Base-by-base conservation (phyloP, 2,329 filamentous ascomycete genomes). In the Aspergillus felis region DNA sequence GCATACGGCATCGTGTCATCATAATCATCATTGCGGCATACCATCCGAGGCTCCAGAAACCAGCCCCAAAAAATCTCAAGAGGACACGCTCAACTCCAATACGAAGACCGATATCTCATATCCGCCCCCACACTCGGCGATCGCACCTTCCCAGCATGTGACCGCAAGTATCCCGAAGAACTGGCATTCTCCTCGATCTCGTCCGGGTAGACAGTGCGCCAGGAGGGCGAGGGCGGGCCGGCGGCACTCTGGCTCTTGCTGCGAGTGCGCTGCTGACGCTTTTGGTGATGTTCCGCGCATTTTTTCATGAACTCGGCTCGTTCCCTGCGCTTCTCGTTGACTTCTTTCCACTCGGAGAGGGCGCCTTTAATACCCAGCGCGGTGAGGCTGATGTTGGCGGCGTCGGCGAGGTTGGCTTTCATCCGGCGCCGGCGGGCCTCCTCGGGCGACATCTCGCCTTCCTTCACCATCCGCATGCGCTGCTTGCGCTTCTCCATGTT, bases 331-430 rank as follows among this genome's bases (percentile, higher is more conserved):
- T 86, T 80, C 71, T 87, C 81, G 58, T 84, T 83, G 73, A 85
- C 84, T 68, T 88, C 84, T 72, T 87, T 86, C 84, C 87, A 88
- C 70, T 88, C 85, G 4, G 78, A 80, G 66, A 85, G 80, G 14
- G 86, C 86, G 52, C 83, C 82, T 71, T 87, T 88, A 76, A 89
- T 85, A 71, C 87, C 86, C 55, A 88, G 76, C 25, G 84, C 85
- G 29, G 86, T 85, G 63, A 89, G 84, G 60, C 86, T 86, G 32
- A 89, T 78, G 61, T 83, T 85, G n/a, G 86, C 84, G 29, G 80
- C 83, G 71, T 89, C 86, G 68, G 85, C 81, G 46, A 87, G 71
- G 73, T 84, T 83, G 55, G 84, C 84, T 71, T 87, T 88, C 42
- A 81, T 81, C 62, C 85, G 85, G 66, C 81, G 81, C 71, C 83